Evolutionary conservation across 192 early-diverging fungal genomes (phyloP).

Genomic region (Helicostylum pulchrum): DNA sequence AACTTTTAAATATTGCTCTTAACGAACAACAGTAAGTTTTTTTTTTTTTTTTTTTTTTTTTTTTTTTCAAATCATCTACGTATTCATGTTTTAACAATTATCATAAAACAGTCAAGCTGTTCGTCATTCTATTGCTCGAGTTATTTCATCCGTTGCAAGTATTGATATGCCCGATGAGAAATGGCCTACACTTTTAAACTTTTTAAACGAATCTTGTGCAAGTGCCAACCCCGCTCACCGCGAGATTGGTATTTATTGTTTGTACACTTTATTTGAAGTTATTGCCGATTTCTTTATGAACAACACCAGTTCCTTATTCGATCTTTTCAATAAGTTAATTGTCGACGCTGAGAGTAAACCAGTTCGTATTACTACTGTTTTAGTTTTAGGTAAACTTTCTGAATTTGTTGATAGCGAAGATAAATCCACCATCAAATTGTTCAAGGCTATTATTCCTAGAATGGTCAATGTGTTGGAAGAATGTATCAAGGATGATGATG

Average conservation of each 20-base stretch:
- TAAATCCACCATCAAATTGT: conserved; percentile 57
- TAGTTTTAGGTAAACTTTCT: conserved; percentile 25
- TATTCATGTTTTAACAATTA: conserved; percentile 3
- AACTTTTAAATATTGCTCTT: conserved; percentile 69
- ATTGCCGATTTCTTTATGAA: conserved; percentile 67
- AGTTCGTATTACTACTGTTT: conserved; percentile 78
- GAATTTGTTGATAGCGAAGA: conserved; percentile 20
- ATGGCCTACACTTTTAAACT: conserved; percentile 77
- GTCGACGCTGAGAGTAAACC: conserved; percentile 79
- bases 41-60: too few relatives aligned
- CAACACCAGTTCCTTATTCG: conserved; percentile 64
- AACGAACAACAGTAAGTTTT: conserved; percentile 68
- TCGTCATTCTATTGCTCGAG: conserved; percentile 78
- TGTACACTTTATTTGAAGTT: conserved; percentile 86
- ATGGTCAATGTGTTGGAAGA: conserved; percentile 87
- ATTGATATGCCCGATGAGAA: conserved; percentile 72
- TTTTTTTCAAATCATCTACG: conserved; percentile 6
- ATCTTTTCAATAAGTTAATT: conserved; percentile 70
- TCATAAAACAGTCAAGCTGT: conserved; percentile 53
- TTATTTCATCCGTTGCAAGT: conserved; percentile 86
- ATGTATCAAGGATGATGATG: conserved; percentile 69
- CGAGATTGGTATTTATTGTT: conserved; percentile 82
- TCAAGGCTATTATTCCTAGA: conserved; percentile 69
- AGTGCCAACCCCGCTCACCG: conserved; percentile 72
- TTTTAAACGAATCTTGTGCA: conserved; percentile 78